Conservation (phyloP, 257 asterid species). For the Vinca minor region DNA sequence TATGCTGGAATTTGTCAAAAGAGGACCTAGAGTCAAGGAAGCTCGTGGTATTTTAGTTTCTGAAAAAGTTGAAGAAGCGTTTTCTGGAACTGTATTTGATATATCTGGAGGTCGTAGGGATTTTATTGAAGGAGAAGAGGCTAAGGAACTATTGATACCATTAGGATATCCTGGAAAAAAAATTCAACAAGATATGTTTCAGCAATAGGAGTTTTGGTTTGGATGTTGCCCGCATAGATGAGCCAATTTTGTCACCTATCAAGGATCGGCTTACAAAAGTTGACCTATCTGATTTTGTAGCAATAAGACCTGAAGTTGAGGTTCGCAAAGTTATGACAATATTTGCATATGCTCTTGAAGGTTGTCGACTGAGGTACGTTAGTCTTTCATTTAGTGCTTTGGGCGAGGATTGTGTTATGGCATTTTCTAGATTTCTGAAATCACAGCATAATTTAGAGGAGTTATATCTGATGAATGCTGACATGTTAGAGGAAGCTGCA, state of each 20-base stretch:
- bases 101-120: conserved; percentile 75
- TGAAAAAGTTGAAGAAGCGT: conserved; percentile 31
- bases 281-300: conserved; percentile 85
- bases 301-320: conserved; percentile 77
- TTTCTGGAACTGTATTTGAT: conserved; percentile 53
- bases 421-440: conserved; percentile 63
- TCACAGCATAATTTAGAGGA: conserved; percentile 72
- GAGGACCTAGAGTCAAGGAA: conserved; percentile 46
- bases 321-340: conserved; percentile 84
- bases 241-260: conserved; percentile 54
- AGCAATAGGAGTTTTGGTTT: conserved; percentile 82
- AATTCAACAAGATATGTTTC: conserved; percentile 66
- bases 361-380: conserved; percentile 53
- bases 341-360: conserved; percentile 65
- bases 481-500: conserved; percentile 93
- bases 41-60: conserved; percentile 36
- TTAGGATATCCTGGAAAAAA: conserved; percentile 49
- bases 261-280: conserved; percentile 64
- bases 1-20: conserved; percentile 74
- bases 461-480: conserved; percentile 74
- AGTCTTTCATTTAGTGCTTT: conserved; percentile 77
- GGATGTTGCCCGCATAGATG: conserved; percentile 73
- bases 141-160: conserved; percentile 51
- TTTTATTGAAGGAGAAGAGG: conserved; percentile 49
- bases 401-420: conserved; percentile 85